These are phyloP conservation scores for Fusarium haematococcum DNA, from an alignment of 2,329 filamentous ascomycete genomes.

Conservation along the genomic window DNA sequence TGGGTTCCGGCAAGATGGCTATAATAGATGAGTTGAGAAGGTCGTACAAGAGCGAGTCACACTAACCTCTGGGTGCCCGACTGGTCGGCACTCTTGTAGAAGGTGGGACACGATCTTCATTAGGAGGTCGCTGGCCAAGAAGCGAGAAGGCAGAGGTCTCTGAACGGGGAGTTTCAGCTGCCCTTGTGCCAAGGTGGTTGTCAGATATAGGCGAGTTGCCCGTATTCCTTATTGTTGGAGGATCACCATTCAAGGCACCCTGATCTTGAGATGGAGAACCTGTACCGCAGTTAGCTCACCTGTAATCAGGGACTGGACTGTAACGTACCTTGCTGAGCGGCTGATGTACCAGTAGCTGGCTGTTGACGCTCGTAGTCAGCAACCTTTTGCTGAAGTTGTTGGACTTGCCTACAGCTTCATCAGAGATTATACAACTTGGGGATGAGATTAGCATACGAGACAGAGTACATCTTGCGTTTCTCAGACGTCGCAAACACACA, in stretches of 20 bases:
- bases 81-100: background rate
- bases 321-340: background rate
- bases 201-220: background rate
- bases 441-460: constrained; percentile 5
- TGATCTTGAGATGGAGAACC: background rate
- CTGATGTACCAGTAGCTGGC: background rate
- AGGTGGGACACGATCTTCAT: background rate
- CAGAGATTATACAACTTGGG: background rate
- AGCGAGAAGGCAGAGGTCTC: constrained; percentile 19
- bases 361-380: background rate
- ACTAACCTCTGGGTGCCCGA: background rate
- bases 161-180: constrained; percentile 9
- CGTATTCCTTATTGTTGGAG: background rate
- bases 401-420: background rate
- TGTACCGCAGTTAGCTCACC: background rate
- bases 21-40: background rate
- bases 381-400: background rate
- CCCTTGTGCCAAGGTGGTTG: background rate
- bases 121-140: constrained; percentile 3
- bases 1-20: constrained; percentile 13
- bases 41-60: background rate
- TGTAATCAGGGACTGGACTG: background rate
- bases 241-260: background rate
- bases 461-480: constrained; percentile 23
- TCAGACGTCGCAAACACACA: constrained; percentile 26